Evolutionary conservation across 2,329 filamentous ascomycete species (phyloP).

Genomic region (Macrophomina pseudophaseolina): DNA sequence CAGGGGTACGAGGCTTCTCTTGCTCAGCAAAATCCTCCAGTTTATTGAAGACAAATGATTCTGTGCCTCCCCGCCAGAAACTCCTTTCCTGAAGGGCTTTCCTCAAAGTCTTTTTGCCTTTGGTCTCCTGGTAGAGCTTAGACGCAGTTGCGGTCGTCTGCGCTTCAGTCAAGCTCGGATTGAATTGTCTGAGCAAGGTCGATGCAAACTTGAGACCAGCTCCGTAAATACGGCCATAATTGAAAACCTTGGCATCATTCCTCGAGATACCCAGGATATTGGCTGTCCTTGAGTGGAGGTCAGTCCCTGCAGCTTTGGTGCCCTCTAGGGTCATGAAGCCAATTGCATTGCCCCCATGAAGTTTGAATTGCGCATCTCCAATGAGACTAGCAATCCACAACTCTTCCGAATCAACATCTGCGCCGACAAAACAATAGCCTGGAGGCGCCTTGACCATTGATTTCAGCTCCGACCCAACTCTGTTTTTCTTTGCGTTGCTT

Average conservation of each 20-base stretch:
- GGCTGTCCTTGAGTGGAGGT: constrained; percentile 92
- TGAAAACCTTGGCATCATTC: constrained; percentile 97
- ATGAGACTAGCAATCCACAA: constrained; percentile 97
- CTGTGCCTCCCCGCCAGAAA: constrained; percentile 96
- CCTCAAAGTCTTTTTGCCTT: constrained; percentile 82
- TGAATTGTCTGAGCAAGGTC: constrained; percentile 90
- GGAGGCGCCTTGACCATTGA: constrained; percentile 92
- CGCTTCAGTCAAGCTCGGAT: constrained; percentile 78
- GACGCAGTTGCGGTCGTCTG: constrained; percentile 78
- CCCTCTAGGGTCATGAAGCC: constrained; percentile 99
- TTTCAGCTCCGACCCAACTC: constrained; percentile 95
- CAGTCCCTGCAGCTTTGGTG: constrained; percentile 90
- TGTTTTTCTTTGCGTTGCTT: constrained; percentile 94
- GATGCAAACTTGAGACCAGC: constrained; percentile 93
- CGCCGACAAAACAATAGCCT: constrained; percentile 92
- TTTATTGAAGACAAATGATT: constrained; percentile 98
- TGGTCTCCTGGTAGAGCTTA: constrained; percentile 85
- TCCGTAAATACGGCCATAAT: constrained; percentile 98
- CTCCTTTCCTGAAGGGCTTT: constrained; percentile 72
- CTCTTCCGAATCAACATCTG: constrained; percentile 96
- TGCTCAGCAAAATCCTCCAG: constrained; percentile 98
- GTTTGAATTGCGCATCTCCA: constrained; percentile 90
- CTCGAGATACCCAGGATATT: constrained; percentile 90
- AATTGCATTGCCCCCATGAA: constrained; percentile 95
- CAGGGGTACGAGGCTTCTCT: constrained; percentile 85